These are phyloP conservation scores for Penicillium psychrosexuale DNA, from an alignment of 2,329 filamentous ascomycete genomes.

Conservation along the genomic window DNA sequence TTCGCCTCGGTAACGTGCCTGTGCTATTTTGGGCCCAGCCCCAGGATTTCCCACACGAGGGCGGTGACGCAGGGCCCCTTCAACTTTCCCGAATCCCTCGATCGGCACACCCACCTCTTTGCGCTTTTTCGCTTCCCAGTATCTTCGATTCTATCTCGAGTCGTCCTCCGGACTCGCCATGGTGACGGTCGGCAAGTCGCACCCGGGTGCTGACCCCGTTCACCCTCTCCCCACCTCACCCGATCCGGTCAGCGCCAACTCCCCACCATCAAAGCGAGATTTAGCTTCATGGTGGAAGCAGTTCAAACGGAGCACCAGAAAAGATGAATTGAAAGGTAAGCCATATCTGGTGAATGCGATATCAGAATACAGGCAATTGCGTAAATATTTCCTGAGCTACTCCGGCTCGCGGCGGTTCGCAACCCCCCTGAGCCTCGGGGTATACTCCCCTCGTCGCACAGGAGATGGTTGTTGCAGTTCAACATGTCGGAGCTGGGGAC, in stretches of 20 bases:
- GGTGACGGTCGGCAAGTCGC: constrained; percentile 38
- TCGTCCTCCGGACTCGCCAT: constrained; percentile 23
- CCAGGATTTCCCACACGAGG: constrained; percentile 27
- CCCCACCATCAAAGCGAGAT: constrained; percentile 80
- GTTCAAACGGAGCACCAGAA: constrained; percentile 72
- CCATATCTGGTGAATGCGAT: neutral
- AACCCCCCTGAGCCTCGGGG: neutral
- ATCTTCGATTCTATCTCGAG: constrained; percentile 2
- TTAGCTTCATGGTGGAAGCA: constrained; percentile 96
- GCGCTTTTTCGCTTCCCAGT: constrained; percentile 1
- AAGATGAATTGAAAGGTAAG: constrained; percentile 62
- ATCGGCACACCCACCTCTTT: constrained; percentile 8
- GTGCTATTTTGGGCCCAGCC: constrained; percentile 34
- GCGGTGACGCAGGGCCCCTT: constrained; percentile 30
- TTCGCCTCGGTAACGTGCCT: neutral
- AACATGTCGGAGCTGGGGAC: neutral
- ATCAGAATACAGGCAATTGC: neutral
- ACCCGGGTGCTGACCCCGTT: constrained; percentile 33
- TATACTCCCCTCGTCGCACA: constrained; percentile 1
- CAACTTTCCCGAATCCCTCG: constrained; percentile 18
- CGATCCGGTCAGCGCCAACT: constrained; percentile 53
- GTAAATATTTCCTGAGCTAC: neutral
- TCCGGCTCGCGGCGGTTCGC: neutral
- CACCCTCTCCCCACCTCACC: constrained; percentile 36
- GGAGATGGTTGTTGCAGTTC: neutral